These are phyloP conservation scores for Rhizoctonia solani DNA, from an alignment of 1,284 basidiomycete species.

Conservation along the genomic window DNA sequence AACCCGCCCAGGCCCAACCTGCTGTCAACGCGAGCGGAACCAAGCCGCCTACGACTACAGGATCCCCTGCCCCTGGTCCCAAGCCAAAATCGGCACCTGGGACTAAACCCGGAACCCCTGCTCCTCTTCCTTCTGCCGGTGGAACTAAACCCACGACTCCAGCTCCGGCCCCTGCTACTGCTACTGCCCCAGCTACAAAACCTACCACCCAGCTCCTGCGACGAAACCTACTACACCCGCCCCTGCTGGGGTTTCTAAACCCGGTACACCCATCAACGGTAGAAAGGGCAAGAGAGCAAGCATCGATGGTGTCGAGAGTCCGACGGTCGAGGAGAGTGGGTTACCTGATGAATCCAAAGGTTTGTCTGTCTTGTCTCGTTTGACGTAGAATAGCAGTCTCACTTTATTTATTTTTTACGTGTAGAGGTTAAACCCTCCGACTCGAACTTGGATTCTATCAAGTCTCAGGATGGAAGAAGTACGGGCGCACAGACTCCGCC, in stretches of 20 bases:
- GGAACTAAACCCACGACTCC: conserved; percentile 44
- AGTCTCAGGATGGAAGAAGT: conserved; percentile 42
- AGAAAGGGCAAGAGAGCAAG: conserved; percentile 29
- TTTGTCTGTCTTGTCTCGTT: background rate
- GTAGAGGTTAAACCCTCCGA: background rate
- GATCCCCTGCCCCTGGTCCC: conserved; percentile 51
- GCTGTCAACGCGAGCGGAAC: background rate
- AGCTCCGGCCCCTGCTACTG: conserved; percentile 31
- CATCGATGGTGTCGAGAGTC: conserved; percentile 22
- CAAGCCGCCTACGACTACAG: conserved; percentile 44
- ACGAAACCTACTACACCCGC: conserved; percentile 27
- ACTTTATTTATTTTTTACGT: no score
- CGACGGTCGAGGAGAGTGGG: conserved; percentile 23
- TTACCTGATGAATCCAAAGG: conserved; percentile 4
- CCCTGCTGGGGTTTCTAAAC: conserved; percentile 34
- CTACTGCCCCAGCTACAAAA: conserved; percentile 46
- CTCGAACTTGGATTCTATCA: background rate
- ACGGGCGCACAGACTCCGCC: conserved; percentile 69
- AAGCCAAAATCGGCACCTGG: conserved; percentile 43
- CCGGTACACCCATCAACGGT: conserved; percentile 37
- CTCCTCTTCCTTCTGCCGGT: conserved; percentile 44
- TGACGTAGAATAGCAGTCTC: background rate
- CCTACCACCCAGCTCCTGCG: background rate
- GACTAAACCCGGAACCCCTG: conserved; percentile 45
- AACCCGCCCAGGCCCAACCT: conserved; percentile 4